These are phyloP conservation scores for Daldinia decipiens DNA, from an alignment of 495 filamentous ascomycete species.

Conservation along the genomic window DNA sequence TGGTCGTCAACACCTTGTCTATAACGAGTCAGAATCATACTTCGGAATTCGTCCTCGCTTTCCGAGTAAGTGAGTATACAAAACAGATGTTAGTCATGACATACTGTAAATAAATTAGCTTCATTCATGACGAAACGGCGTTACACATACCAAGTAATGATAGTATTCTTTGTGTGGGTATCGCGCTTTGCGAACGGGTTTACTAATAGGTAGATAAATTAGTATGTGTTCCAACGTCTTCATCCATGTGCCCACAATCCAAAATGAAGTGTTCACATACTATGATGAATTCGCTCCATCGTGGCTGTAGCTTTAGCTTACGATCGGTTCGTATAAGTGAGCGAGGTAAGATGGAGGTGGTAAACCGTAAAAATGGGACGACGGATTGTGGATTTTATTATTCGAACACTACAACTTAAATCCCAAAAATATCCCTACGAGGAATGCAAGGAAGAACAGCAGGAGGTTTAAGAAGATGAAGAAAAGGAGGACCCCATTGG, in stretches of 20 bases:
- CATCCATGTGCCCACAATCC: background rate
- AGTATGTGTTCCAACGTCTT: constrained; percentile 7
- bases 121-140: background rate
- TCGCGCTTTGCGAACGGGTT: constrained; percentile 77
- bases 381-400: constrained; percentile 5
- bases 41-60: background rate
- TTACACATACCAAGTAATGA: constrained; percentile 51
- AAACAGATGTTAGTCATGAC: background rate
- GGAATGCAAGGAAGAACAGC: constrained; percentile 6
- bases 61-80: background rate
- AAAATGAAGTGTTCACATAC: constrained; percentile 40
- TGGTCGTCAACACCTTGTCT: constrained; percentile 72
- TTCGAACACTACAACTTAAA: constrained; percentile 7
- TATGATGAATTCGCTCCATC: constrained; percentile 57
- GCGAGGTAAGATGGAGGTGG: background rate
- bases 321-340: background rate
- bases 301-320: constrained; percentile 18
- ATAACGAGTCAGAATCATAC: constrained; percentile 41
- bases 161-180: constrained; percentile 61
- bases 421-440: constrained; percentile 5
- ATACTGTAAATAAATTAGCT: constrained; percentile 26
- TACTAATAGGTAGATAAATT: constrained; percentile 48
- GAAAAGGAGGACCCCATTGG: background rate
- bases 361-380: background rate
- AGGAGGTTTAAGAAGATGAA: background rate